Evolutionary conservation across 1,139 yeast species (phyloP), one percentile per base, ranked within the genome.

Genomic region (Hyphopichia wangnamkhiaoensis): DNA sequence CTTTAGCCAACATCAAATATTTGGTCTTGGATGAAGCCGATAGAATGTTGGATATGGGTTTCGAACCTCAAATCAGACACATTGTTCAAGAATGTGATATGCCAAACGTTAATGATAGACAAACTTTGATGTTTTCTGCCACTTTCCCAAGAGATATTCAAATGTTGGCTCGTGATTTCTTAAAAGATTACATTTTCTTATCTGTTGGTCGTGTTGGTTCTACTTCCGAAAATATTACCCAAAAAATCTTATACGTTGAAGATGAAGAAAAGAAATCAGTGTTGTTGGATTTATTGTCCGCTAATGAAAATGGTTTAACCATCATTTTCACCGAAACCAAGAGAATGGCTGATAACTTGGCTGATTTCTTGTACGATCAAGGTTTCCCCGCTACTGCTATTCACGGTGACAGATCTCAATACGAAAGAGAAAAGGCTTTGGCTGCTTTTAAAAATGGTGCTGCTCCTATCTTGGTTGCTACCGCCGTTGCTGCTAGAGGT

Each of bases 41-140:
- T 73, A 88, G 98, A 78, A 93, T 93, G 98, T 82, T 93, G 73
- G 98, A 93, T 83, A 93, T 93, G 98, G 98, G 98, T 79, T 93
- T 93, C 73, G 98, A 93, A 76, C 98, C 98, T 50, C 98, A 93
- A 78, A 93, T 93, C 63, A 88, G 98, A 80, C 88, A 91, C 65
- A 91, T 93, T 62, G 98, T 93, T 47, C 96, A 93, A 71, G 95
- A 87, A 54, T 91, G 94, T 75, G 97, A 89, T 65, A 91, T 91
- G 98, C 96, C 98, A 48, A 84, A 78, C 51, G 95, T 88, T 43
- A 74, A 80, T 47, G 79, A 85, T 58, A 86, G 98, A 76, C 98
- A 93, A 75, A 93, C 98, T 28, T 80, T 93, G 61, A 89, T 93
- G 96, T 93, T 93, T 74, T 89, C 96, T 33, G 98, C 98, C 54